phyloP scores from a whole-genome alignment of 2,329 filamentous ascomycete genomes.

The Epichloe festucae region DNA sequence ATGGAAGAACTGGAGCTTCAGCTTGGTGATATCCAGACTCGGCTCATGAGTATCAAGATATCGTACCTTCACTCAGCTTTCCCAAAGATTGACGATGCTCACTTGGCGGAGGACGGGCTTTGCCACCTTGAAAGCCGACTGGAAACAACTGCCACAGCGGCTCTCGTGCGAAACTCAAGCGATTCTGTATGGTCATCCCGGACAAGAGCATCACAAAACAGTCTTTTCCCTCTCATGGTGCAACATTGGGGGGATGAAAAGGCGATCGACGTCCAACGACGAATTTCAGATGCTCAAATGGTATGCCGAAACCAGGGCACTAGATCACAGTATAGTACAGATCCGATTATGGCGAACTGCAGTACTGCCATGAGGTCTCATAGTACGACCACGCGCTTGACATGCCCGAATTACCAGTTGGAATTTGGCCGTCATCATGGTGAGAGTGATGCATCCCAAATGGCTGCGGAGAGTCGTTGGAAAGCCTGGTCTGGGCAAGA shows the following conservation, averaged over 20 bases:
- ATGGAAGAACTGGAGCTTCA: slow-evolving; percentile 46
- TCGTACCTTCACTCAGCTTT: slow-evolving; percentile 46
- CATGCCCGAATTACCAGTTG: neutral
- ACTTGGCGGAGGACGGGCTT: slow-evolving; percentile 18
- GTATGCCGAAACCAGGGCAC: neutral
- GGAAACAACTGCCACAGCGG: slow-evolving; percentile 38
- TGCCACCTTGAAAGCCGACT: slow-evolving; percentile 33
- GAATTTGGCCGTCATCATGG: neutral
- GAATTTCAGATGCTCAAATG: slow-evolving; percentile 6
- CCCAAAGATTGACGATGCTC: slow-evolving; percentile 18
- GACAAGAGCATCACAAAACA: slow-evolving; percentile 21
- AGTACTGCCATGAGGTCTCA: neutral
- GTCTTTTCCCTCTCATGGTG: slow-evolving; percentile 31
- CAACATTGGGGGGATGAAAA: slow-evolving; percentile 35
- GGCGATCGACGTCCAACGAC: slow-evolving; percentile 16
- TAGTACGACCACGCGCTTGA: neutral
- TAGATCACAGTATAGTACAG: neutral
- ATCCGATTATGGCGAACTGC: neutral
- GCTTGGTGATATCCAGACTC: slow-evolving; percentile 33
- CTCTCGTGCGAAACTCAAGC: slow-evolving; percentile 34
- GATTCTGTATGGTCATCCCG: slow-evolving; percentile 39
- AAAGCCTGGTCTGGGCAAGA: neutral
- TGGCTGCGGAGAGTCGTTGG: neutral
- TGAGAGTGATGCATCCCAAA: neutral
- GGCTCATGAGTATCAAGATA: slow-evolving; percentile 39